Conservation (phyloP, 2,329 filamentous ascomycete species). For the Penicillium olsonii region DNA sequence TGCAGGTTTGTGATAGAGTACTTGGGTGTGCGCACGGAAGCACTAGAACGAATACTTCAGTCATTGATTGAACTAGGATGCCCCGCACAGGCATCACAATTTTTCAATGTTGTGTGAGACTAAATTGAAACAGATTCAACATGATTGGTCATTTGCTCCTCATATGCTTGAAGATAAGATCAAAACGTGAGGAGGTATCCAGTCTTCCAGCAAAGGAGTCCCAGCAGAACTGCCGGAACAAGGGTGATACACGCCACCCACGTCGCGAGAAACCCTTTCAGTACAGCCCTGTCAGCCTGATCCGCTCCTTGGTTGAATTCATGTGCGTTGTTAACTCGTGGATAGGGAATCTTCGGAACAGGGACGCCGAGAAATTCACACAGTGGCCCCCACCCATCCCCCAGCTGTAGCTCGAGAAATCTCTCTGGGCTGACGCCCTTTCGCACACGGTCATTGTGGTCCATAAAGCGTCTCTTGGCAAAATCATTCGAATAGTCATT, state of each 20-base stretch:
- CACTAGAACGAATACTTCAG: not conserved
- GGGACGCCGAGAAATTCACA: slow-evolving; percentile 27
- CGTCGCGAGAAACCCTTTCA: not conserved
- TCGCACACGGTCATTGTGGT: slow-evolving; percentile 8
- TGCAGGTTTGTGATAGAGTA: not conserved
- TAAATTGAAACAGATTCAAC: not conserved
- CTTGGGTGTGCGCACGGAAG: too few species aligned
- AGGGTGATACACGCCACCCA: slow-evolving; percentile 2
- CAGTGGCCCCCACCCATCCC: slow-evolving; percentile 27
- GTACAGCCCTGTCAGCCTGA: not conserved
- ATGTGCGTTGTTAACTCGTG: slow-evolving; percentile 22
- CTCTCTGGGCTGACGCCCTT: not conserved
- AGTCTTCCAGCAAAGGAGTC: not conserved
- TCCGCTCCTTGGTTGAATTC: slow-evolving; percentile 7
- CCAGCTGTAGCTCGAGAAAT: slow-evolving; percentile 6
- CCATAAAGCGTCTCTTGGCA: slow-evolving; percentile 1
- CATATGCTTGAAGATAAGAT: not conserved
- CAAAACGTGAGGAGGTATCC: not conserved
- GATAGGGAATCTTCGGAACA: slow-evolving; percentile 27
- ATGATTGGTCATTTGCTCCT: not conserved
- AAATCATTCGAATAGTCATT: slow-evolving; percentile 3
- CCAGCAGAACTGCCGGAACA: not conserved
- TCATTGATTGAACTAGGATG: not conserved
- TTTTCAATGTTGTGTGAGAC: too few species aligned
- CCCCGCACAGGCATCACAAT: not conserved